phyloP scores from a whole-genome alignment of 768 basidiomycete genomes.

The Hygrocybe coccinea region DNA sequence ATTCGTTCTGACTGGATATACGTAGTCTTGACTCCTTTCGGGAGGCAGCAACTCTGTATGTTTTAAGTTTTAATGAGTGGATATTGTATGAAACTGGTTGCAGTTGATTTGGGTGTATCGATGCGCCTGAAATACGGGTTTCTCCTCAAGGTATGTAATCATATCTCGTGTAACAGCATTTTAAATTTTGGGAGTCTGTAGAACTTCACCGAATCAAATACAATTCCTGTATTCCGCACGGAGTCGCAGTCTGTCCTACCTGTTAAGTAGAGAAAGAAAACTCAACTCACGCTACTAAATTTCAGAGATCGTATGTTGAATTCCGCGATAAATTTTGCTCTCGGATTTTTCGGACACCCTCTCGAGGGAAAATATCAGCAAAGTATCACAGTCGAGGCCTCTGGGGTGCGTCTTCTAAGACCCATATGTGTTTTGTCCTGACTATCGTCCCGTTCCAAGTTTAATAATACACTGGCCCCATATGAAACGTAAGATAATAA shows the following conservation, averaged over 20 bases:
- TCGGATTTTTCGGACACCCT: constrained; percentile 76
- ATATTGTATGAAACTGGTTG: background rate
- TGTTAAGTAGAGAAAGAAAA: background rate
- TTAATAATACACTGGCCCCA: constrained; percentile 83
- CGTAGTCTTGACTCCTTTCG: constrained; percentile 82
- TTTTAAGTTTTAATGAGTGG: constrained; percentile 3
- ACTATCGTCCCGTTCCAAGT: constrained; percentile 32
- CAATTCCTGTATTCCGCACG: constrained; percentile 73
- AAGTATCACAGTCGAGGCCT: constrained; percentile 66
- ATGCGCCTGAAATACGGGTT: constrained; percentile 77
- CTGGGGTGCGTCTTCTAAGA: constrained; percentile 39
- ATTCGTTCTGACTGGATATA: background rate
- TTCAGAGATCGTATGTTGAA: constrained; percentile 66
- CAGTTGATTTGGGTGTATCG: constrained; percentile 65
- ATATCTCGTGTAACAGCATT: background rate
- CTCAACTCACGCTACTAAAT: background rate
- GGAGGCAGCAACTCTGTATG: constrained; percentile 79
- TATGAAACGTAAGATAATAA: constrained; percentile 57
- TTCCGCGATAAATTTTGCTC: constrained; percentile 61
- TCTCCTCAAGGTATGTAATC: constrained; percentile 48
- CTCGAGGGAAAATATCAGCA: constrained; percentile 70
- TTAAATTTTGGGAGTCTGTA: constrained; percentile 18
- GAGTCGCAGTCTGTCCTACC: constrained; percentile 55
- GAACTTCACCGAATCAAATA: constrained; percentile 57
- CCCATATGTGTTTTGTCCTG: constrained; percentile 2